phyloP scores from a whole-genome alignment of 225 moss, liverwort and hornwort species.

The Pseudisothecium myosuroides region DNA sequence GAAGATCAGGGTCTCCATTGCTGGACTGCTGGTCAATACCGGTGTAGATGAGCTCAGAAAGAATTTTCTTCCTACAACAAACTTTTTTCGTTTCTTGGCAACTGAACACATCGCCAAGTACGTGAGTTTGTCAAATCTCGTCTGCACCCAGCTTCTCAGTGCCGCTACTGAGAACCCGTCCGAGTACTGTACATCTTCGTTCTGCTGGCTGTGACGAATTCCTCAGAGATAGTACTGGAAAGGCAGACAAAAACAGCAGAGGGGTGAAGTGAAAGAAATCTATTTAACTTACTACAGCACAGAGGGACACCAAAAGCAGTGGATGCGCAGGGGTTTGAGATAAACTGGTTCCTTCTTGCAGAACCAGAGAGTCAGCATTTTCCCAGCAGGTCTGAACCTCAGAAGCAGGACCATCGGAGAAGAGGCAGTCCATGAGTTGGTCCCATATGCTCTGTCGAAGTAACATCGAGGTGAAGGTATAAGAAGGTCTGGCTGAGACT shows the following conservation, averaged over 20 bases:
- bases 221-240: no score
- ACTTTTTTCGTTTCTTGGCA: background rate
- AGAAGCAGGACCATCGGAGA: background rate
- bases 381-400: background rate
- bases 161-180: background rate
- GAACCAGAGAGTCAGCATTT: background rate
- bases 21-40: background rate
- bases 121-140: background rate
- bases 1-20: background rate
- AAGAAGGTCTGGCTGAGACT: fast-evolving
- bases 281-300: background rate
- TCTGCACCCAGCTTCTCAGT: background rate
- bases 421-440: background rate
- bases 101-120: background rate
- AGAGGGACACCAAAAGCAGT: no score
- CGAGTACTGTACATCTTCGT: background rate
- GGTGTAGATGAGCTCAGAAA: background rate
- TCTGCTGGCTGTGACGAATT: background rate
- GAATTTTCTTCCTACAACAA: background rate
- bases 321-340: background rate
- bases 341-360: no score
- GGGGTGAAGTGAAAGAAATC: no score
- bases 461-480: background rate
- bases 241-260: background rate
- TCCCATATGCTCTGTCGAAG: background rate